These are phyloP conservation scores for Malassezia equina DNA, from an alignment of 1,284 basidiomycete genomes.

Conservation along the genomic window DNA sequence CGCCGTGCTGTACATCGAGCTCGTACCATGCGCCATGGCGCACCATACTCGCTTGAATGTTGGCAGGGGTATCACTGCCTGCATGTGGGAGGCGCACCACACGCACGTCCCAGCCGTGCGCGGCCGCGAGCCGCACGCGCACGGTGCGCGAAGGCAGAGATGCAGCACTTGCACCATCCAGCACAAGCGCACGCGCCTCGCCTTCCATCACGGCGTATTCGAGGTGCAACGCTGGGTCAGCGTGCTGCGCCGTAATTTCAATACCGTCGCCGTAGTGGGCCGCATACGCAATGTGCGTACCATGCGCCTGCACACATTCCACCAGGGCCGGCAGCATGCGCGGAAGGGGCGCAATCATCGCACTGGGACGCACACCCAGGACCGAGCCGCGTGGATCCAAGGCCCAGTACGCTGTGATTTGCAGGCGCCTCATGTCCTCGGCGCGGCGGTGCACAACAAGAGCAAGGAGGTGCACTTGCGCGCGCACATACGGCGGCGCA, in stretches of 20 bases:
- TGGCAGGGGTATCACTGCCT: not conserved
- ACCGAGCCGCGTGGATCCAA: conserved; percentile 84
- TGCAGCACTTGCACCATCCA: conserved; percentile 54
- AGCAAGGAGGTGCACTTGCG: conserved; percentile 74
- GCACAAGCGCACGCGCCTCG: conserved; percentile 50
- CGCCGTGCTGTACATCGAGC: conserved; percentile 18
- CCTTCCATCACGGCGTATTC: conserved; percentile 76
- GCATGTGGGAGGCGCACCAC: conserved; percentile 28
- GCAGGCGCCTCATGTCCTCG: conserved; percentile 31
- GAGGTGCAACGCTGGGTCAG: conserved; percentile 69
- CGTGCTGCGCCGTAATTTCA: conserved; percentile 63
- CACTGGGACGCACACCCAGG: conserved; percentile 49
- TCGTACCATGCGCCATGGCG: conserved; percentile 9
- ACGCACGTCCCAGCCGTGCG: conserved; percentile 83
- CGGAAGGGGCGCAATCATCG: conserved; percentile 57
- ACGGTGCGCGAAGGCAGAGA: conserved; percentile 58
- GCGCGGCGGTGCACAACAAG: conserved; percentile 83
- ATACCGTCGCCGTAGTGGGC: conserved; percentile 71
- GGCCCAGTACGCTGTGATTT: conserved; percentile 83
- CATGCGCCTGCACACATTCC: conserved; percentile 64
- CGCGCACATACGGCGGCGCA: conserved; percentile 85
- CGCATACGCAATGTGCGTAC: conserved; percentile 64
- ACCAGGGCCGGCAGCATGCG: conserved; percentile 69
- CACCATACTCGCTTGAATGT: conserved; percentile 1
- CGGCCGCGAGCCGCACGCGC: conserved; percentile 66